Conservation (phyloP, 2,329 filamentous ascomycete genomes). For the Aspergillus fischeri region DNA sequence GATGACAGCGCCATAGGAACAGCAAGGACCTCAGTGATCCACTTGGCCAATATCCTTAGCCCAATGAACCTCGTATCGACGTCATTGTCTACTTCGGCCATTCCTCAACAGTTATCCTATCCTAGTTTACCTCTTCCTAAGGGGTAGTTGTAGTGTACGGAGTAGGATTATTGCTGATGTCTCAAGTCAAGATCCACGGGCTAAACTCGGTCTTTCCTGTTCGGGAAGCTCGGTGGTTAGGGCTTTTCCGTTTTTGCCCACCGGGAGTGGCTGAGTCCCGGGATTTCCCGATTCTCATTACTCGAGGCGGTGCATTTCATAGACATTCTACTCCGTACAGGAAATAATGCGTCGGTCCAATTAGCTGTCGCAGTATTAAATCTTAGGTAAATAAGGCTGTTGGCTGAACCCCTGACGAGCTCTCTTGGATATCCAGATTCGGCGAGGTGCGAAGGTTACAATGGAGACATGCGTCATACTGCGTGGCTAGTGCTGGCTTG, state of each 20-base stretch:
- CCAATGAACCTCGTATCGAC: neutral
- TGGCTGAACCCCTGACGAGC: neutral
- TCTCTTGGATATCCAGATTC: neutral
- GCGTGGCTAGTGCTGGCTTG: slow-evolving; percentile 5
- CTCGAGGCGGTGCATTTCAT: neutral
- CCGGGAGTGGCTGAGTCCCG: slow-evolving; percentile 12
- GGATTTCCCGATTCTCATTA: slow-evolving; percentile 8
- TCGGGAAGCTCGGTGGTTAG: slow-evolving; percentile 20
- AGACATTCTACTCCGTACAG: too few species aligned
- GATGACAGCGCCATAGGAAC: too few species aligned
- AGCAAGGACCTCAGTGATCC: too few species aligned
- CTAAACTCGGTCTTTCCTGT: neutral
- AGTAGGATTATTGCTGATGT: too few species aligned
- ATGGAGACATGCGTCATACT: slow-evolving; percentile 6
- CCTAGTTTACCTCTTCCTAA: neutral
- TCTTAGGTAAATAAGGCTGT: neutral
- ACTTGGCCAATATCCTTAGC: neutral
- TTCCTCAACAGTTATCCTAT: too few species aligned
- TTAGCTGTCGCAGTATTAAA: too few species aligned
- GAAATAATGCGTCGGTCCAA: too few species aligned
- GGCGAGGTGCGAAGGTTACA: neutral
- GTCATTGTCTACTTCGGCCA: neutral
- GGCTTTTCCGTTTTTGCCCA: slow-evolving; percentile 20
- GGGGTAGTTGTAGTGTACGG: neutral
- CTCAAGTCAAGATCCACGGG: neutral